Evolutionary conservation across 495 filamentous ascomycete genomes (phyloP).

Genomic region (Penicillium argentinense): DNA sequence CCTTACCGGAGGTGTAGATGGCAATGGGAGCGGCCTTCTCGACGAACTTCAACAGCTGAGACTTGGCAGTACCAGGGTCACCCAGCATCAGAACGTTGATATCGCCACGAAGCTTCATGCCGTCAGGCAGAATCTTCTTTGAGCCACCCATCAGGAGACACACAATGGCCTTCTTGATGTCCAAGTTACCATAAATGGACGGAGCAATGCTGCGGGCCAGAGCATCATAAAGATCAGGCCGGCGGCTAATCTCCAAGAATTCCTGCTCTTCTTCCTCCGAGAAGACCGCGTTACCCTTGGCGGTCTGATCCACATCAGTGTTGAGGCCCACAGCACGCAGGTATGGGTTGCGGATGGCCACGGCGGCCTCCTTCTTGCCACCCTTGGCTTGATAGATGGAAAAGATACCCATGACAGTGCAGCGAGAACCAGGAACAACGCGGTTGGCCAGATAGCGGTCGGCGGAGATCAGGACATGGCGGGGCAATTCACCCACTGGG

Average conservation of each 20-base stretch:
- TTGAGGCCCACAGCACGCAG: constrained; percentile 92
- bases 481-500: constrained; percentile 92
- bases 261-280: constrained; percentile 97
- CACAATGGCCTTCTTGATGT: constrained; percentile 99
- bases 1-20: constrained; percentile 99
- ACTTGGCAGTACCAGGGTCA: constrained; percentile 98
- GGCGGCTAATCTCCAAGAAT: constrained; percentile 87
- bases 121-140: constrained; percentile 97
- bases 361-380: constrained; percentile 79
- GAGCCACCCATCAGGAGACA: constrained; percentile 93
- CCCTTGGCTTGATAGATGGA: constrained; percentile 94
- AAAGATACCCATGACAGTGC: constrained; percentile 95
- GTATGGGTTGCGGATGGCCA: constrained; percentile 95
- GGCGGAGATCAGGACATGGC: constrained; percentile 91
- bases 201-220: constrained; percentile 94
- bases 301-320: constrained; percentile 84
- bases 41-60: constrained; percentile 95
- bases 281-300: constrained; percentile 82
- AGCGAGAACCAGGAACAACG: constrained; percentile 92
- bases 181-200: constrained; percentile 92
- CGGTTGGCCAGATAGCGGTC: constrained; percentile 95
- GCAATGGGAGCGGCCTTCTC: constrained; percentile 96
- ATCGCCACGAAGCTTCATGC: constrained; percentile 97
- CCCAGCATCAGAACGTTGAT: constrained; percentile 97
- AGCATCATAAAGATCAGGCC: constrained; percentile 87